Conservation (phyloP, 2,329 filamentous ascomycete species). For the Cryphonectria carpinicola region DNA sequence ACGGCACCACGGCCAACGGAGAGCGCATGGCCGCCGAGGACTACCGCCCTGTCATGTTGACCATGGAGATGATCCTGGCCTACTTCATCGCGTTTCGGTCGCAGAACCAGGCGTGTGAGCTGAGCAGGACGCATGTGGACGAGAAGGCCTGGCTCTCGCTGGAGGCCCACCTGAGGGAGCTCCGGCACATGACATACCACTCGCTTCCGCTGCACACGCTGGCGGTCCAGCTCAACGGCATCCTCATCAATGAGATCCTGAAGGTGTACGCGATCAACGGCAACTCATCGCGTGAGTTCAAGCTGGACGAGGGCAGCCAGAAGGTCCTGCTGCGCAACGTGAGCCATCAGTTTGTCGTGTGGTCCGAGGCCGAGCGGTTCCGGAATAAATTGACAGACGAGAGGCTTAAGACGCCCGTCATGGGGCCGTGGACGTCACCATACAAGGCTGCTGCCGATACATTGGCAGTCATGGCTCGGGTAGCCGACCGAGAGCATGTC, state of each 20-base stretch:
- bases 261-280: conserved; percentile 41
- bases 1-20: conserved; percentile 25
- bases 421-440: conserved; percentile 50
- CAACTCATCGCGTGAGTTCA: conserved; percentile 24
- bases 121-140: conserved; percentile 50
- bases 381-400: conserved; percentile 38
- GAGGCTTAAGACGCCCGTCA: conserved; percentile 33
- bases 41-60: conserved; percentile 35
- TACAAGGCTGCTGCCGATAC: conserved; percentile 48
- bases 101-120: conserved; percentile 47
- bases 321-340: conserved; percentile 34
- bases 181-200: conserved; percentile 44
- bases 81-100: conserved; percentile 60
- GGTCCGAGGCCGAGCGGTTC: conserved; percentile 37
- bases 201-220: conserved; percentile 44
- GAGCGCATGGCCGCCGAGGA: conserved; percentile 18
- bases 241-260: conserved; percentile 51
- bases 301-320: conserved; percentile 34
- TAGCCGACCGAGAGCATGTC: conserved; percentile 50
- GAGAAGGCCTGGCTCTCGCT: conserved; percentile 48
- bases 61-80: conserved; percentile 54
- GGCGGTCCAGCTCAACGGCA: conserved; percentile 48
- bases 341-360: conserved; percentile 35
- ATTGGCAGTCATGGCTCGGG: conserved; percentile 47
- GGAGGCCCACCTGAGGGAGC: conserved; percentile 49